Evolutionary conservation across 805 yeast species (phyloP).

Genomic region (Cyberlindnera veronae): DNA sequence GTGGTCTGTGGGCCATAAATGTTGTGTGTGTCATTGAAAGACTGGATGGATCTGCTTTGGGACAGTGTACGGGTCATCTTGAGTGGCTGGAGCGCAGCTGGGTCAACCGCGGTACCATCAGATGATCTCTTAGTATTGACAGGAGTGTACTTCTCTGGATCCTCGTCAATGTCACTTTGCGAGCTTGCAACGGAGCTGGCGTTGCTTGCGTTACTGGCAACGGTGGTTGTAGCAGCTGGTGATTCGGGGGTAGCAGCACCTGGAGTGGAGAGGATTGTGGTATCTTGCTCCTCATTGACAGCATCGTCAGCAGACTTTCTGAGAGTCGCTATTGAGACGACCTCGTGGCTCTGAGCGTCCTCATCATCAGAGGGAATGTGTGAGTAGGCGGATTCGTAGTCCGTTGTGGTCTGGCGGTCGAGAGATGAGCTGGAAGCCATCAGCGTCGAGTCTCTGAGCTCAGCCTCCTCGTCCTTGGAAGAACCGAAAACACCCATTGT

Average conservation of each 20-base stretch:
- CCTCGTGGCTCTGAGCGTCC: slow-evolving; percentile 3
- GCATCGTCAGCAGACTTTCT: slow-evolving; percentile 4
- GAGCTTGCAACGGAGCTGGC: no score
- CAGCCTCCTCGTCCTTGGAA: slow-evolving; percentile 20
- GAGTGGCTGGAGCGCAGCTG: no score
- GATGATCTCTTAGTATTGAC: no score
- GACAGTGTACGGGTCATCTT: slow-evolving; percentile 9
- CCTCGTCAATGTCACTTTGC: background rate
- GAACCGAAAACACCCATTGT: slow-evolving; percentile 29
- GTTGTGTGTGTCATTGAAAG: slow-evolving; percentile 15
- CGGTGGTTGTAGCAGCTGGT: no score
- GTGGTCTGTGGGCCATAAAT: slow-evolving; percentile 23
- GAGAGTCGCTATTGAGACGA: slow-evolving; percentile 1
- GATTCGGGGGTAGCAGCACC: no score
- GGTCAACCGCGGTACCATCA: no score
- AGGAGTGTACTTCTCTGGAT: background rate
- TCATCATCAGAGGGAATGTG: slow-evolving; percentile 10
- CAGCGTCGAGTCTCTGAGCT: slow-evolving; percentile 15
- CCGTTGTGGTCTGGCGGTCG: slow-evolving; percentile 13
- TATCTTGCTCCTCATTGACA: no score
- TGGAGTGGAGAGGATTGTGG: no score
- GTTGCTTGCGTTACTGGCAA: background rate
- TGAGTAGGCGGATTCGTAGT: slow-evolving; percentile 25
- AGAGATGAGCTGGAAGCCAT: slow-evolving; percentile 5
- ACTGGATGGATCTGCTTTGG: slow-evolving; percentile 14